Conservation (phyloP, 2,329 filamentous ascomycete genomes). For the Paraphaeosphaeria minitans region DNA sequence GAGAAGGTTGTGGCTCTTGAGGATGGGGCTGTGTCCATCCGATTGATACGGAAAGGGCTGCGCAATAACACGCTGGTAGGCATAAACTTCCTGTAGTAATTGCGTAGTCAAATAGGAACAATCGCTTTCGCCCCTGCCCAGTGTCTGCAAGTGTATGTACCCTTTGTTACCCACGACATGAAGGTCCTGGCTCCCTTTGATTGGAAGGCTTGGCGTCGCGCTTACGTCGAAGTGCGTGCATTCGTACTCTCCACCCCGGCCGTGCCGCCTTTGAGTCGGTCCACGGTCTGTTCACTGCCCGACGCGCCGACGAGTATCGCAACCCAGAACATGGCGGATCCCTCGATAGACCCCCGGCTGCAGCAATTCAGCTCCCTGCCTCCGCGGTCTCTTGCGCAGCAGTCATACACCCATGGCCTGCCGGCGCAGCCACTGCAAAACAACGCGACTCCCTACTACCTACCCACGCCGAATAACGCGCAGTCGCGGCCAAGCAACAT, state of each 20-base stretch:
- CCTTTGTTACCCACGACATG: no score
- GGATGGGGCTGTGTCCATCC: neutral
- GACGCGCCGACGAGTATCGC: conserved; percentile 16
- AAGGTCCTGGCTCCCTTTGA: no score
- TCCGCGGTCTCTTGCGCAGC: conserved; percentile 25
- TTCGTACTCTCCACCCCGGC: neutral
- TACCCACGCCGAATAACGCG: conserved; percentile 31
- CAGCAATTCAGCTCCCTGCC: conserved; percentile 33
- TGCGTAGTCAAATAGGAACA: no score
- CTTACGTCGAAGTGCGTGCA: neutral
- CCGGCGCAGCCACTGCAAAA: conserved; percentile 22
- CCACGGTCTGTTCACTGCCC: conserved; percentile 14
- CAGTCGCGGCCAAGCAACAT: conserved; percentile 28
- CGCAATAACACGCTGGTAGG: no score
- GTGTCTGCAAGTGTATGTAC: no score
- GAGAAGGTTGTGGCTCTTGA: neutral
- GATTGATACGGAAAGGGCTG: neutral
- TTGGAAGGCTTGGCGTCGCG: neutral
- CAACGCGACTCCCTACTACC: conserved; percentile 40
- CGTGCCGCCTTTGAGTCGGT: neutral
- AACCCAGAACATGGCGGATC: conserved; percentile 29
- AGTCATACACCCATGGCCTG: conserved; percentile 31
- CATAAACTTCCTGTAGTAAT: no score
- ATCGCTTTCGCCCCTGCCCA: no score
- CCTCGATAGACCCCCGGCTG: conserved; percentile 39